Conservation (phyloP, 139 green algal genomes). For the Yamagishiella unicocca region DNA sequence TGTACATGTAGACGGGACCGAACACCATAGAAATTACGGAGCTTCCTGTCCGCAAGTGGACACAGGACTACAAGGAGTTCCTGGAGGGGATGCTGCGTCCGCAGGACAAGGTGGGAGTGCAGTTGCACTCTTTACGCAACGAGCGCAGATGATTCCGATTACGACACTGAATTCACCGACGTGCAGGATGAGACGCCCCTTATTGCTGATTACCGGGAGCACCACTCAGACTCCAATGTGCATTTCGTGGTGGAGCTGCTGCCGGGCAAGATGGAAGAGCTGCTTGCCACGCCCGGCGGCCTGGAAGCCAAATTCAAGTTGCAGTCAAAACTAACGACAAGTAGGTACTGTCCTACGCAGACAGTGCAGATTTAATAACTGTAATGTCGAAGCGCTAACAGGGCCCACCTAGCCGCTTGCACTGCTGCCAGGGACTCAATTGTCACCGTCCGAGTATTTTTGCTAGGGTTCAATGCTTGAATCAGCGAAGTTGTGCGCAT, state of each 20-base stretch:
- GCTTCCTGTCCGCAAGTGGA: slow-evolving; percentile 98
- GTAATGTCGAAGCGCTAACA: too few relatives aligned
- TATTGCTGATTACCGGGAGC: slow-evolving; percentile 90
- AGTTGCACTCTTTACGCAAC: background rate
- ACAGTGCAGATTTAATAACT: too few relatives aligned
- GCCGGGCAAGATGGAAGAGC: slow-evolving; percentile 62
- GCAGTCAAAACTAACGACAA: slow-evolving; percentile 81
- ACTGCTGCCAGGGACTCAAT: too few relatives aligned
- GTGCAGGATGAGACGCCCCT: slow-evolving; percentile 58
- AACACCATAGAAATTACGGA: slow-evolving; percentile 94
- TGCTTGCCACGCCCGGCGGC: background rate
- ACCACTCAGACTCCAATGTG: slow-evolving; percentile 93
- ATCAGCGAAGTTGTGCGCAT: too few relatives aligned
- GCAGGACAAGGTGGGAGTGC: slow-evolving; percentile 29
- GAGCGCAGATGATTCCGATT: background rate
- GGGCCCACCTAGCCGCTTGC: too few relatives aligned
- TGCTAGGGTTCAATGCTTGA: background rate
- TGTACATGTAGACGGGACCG: slow-evolving; percentile 41
- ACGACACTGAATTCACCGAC: too few relatives aligned
- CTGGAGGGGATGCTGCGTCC: slow-evolving; percentile 91
- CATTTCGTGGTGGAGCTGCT: slow-evolving; percentile 90
- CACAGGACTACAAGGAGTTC: slow-evolving; percentile 99
- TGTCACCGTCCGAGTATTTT: too few relatives aligned
- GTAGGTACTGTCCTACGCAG: slow-evolving; percentile 58
- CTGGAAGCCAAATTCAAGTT: slow-evolving; percentile 94